Base-by-base conservation (phyloP, 495 filamentous ascomycete genomes). In the Talaromyces thailandensis region DNA sequence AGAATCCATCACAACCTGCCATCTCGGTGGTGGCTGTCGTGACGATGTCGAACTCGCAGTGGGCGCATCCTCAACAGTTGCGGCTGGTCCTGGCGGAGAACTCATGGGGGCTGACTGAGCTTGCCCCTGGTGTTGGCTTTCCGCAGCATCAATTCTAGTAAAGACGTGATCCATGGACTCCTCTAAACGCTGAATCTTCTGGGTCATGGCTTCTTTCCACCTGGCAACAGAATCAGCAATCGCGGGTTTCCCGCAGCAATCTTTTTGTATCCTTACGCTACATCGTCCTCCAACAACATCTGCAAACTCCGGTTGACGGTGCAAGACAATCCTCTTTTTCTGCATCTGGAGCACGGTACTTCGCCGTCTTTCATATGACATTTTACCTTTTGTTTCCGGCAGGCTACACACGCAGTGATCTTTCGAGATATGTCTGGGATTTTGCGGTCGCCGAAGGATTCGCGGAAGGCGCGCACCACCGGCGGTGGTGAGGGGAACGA, bases 311-410 rank as follows among this genome's bases (percentile, higher is more conserved):
- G 52, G 26, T 76, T 74, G 23, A 76, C 71, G 3, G 67, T 68
- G 29, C 74, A 76, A 9, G 73, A 64, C 1, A 73, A 48, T 24
- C 68, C 68, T 62, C 67, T 56, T 32, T 70, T 72, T 43, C 67
- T 71, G 60, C 71, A 73, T 16, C 71, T 55, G 6, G 68, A 67
- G 60, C 71, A 73, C 24, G 68, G 71, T 3, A 69, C 66, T 50
- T 74, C 65, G 9, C 67, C 66, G 35, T 75, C 72, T 48, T 61
- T 56, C 75, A 79, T 79, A 60, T 76, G 70, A 60, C 77, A 79
- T 72, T 78, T 79, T 31, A 76, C 74, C 64, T 76, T 76, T 52
- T 72, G 71, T 37, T 74, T 75, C 3, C 73, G 66, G 63, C 71
- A 76, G 31, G 74, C 70, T n/a, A 74, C 74, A 62, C 73, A 76